Evolutionary conservation across 768 basidiomycete species (phyloP).

Genomic region (Pilatotrama ljubarskyi): DNA sequence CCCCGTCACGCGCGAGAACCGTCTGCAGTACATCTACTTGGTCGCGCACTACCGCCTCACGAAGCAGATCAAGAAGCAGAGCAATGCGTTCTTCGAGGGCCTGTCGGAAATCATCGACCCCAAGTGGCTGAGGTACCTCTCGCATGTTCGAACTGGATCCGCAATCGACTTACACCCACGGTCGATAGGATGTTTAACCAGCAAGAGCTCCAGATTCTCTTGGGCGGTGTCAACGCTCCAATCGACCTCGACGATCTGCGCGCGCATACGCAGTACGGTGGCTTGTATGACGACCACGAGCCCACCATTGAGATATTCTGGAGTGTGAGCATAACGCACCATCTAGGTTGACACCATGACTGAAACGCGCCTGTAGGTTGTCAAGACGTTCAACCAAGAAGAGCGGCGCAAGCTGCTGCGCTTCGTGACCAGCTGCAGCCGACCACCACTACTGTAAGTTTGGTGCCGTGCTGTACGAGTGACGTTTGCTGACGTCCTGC

Average conservation of each 20-base stretch:
- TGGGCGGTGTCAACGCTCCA: slow-evolving; percentile 85
- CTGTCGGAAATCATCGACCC: slow-evolving; percentile 89
- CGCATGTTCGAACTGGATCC: background rate
- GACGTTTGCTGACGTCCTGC: background rate
- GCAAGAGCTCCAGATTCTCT: slow-evolving; percentile 87
- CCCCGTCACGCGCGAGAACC: slow-evolving; percentile 85
- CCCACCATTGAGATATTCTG: slow-evolving; percentile 79
- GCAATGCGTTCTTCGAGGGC: slow-evolving; percentile 88
- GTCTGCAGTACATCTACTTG: slow-evolving; percentile 86
- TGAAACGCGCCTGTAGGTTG: slow-evolving; percentile 48
- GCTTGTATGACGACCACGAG: slow-evolving; percentile 70
- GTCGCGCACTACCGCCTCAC: slow-evolving; percentile 88
- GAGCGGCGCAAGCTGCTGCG: slow-evolving; percentile 76
- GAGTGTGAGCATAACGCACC: slow-evolving; percentile 50
- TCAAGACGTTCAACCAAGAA: slow-evolving; percentile 76
- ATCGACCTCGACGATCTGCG: slow-evolving; percentile 84
- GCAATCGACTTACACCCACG: background rate
- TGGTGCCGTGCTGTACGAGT: background rate
- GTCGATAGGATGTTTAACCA: slow-evolving; percentile 90
- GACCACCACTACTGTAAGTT: slow-evolving; percentile 81
- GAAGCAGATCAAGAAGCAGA: slow-evolving; percentile 84
- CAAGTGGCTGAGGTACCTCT: slow-evolving; percentile 73
- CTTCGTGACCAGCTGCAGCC: slow-evolving; percentile 91
- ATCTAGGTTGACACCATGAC: background rate
- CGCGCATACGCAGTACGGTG: slow-evolving; percentile 78